These are phyloP conservation scores for Mollisia scopiformis DNA, from an alignment of 2,329 filamentous ascomycete genomes.

Conservation along the genomic window DNA sequence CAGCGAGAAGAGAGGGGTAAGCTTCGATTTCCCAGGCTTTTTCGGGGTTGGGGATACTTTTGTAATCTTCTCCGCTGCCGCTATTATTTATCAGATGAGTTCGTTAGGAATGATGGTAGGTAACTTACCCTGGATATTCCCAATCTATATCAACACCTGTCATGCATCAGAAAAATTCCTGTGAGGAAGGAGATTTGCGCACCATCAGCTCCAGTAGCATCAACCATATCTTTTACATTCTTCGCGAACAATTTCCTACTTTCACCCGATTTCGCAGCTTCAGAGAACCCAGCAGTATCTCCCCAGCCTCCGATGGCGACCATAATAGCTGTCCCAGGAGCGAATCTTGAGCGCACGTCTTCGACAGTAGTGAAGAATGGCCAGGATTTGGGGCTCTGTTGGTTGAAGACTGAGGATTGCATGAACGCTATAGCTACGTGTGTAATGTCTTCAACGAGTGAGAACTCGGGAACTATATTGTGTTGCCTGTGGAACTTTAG, in stretches of 20 bases:
- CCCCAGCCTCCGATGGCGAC: conserved; percentile 79
- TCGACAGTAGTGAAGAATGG: conserved; percentile 57
- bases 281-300: conserved; percentile 64
- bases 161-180: conserved; percentile 19
- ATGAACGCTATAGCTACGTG: conserved; percentile 64
- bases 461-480: conserved; percentile 33
- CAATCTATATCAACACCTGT: conserved; percentile 45
- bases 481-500: conserved; percentile 34
- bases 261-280: conserved; percentile 53
- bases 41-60: conserved; percentile 59
- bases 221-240: conserved; percentile 67
- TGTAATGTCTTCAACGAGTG: conserved; percentile 47
- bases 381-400: conserved; percentile 41
- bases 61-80: conserved; percentile 74
- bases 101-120: not conserved
- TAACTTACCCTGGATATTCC: conserved; percentile 56
- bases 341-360: conserved; percentile 51
- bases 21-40: conserved; percentile 65
- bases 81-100: conserved; percentile 27
- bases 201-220: conserved; percentile 66
- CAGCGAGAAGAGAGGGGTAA: conserved; percentile 63
- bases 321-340: conserved; percentile 60
- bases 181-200: conserved; percentile 22
- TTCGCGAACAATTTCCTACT: conserved; percentile 62
- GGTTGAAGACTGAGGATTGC: conserved; percentile 55